Conservation (phyloP, 2,329 filamentous ascomycete genomes). For the Pyrenochaeta sp. region DNA sequence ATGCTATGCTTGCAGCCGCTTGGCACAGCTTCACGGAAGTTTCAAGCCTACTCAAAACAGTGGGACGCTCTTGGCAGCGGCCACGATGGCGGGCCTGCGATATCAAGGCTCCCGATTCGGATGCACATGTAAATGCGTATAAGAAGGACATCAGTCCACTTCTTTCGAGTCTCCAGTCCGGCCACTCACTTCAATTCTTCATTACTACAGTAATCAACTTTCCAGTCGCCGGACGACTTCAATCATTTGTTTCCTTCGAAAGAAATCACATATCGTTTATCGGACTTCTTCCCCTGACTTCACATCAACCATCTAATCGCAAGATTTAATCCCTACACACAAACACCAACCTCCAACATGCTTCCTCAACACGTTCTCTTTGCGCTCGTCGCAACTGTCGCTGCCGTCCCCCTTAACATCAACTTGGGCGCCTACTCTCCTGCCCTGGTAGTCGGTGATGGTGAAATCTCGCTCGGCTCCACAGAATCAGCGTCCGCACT, state of each 20-base stretch:
- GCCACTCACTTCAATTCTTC: slow-evolving; percentile 48
- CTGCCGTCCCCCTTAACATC: slow-evolving; percentile 59
- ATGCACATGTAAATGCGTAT: slow-evolving; percentile 29
- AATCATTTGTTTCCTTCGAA: slow-evolving; percentile 24
- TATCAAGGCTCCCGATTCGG: slow-evolving; percentile 12
- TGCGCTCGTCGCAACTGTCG: slow-evolving; percentile 44
- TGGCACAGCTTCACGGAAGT: slow-evolving; percentile 50
- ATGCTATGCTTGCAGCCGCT: slow-evolving; percentile 36
- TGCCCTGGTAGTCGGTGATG: slow-evolving; percentile 62
- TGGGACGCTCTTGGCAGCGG: slow-evolving; percentile 41
- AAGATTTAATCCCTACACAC: slow-evolving; percentile 26
- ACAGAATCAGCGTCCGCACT: slow-evolving; percentile 52
- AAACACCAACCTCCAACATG: slow-evolving; percentile 41
- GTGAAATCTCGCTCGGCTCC: slow-evolving; percentile 59
- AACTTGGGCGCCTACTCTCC: slow-evolving; percentile 61
- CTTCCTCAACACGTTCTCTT: slow-evolving; percentile 48
- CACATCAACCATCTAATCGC: slow-evolving; percentile 15
- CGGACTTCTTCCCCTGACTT: slow-evolving; percentile 12
- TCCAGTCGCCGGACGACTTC: slow-evolving; percentile 43
- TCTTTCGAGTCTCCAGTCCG: slow-evolving; percentile 45
- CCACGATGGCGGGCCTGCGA: slow-evolving; percentile 13
- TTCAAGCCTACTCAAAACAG: slow-evolving; percentile 46
- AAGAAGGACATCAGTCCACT: slow-evolving; percentile 33
- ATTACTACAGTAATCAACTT: slow-evolving; percentile 31
- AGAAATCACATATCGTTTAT: slow-evolving; percentile 27